Evolutionary conservation across 352 stramenopile genomes (phyloP), one percentile per base, ranked within the genome.

Genomic region (Thalassiosira oceanica): DNA sequence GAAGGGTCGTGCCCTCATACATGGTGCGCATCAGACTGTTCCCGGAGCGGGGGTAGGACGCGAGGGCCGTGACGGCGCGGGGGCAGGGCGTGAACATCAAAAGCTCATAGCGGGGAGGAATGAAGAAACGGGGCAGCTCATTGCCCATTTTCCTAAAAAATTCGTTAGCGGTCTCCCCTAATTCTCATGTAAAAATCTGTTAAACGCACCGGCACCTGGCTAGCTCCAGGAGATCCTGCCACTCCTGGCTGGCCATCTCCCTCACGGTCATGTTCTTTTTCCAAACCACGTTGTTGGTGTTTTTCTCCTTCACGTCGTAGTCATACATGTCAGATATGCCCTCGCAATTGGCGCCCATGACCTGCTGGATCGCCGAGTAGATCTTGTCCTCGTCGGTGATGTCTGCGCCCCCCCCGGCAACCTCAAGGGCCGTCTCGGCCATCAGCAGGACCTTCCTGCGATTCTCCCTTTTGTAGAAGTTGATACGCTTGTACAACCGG

Each of bases 1-100:
- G 83, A 29, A 94, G 92, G 16, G 94, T 98, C 43, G 96, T 88
- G 35, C 93, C 90, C 83, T 99, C 96, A 16, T 98, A 84, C n/a
- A 98, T 76, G 1, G 92, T 95, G 48, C 96, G 93, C 82, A 99
- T 92, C 49, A 99, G 90, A 48, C 95, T 98, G 71, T 99, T 99
- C 18, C 96, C 96, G 43, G 87, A 97, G 1, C 96, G 91, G 42
- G 96, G 96, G 80, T 99, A 99, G 45, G 94, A 98, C 49, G 96
- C 94, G 49, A 99, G 66, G n/a, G 89, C 61, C 27, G 65, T 74
- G 0, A 86, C 72, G n/a, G 61, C 74, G 42, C 66, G 48, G 10
- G 63, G 55, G 29, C 62, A 70, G 11, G 48, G 28, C 3, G 31
- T 51, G 39, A 79, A 79, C 0, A 74, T 31, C 1, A 79, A 42